Conservation (phyloP, 352 stramenopile genomes). For the Pythium phragmiticola region DNA sequence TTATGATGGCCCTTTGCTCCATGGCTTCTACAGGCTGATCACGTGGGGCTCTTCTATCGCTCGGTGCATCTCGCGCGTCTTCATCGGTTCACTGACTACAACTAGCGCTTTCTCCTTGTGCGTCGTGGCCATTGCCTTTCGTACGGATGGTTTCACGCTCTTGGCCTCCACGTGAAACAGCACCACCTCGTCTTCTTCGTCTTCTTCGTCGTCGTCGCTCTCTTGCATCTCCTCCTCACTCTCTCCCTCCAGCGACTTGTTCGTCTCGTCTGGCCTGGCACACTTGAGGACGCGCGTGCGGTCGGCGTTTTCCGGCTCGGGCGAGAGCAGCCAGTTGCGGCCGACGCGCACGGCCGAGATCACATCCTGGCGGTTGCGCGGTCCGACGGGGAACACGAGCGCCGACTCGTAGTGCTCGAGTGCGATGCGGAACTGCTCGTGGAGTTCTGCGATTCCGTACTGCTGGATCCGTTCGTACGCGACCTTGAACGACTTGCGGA, state of each 20-base stretch:
- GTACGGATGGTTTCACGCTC: background rate
- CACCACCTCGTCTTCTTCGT: constrained; percentile 22
- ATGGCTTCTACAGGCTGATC: constrained; percentile 5
- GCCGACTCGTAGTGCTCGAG: constrained; percentile 62
- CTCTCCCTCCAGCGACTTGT: background rate
- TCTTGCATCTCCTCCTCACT: constrained; percentile 8
- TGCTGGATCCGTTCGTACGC: constrained; percentile 43
- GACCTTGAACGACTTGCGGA: constrained; percentile 35
- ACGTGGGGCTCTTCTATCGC: constrained; percentile 4
- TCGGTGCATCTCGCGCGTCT: background rate
- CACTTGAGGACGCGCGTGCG: constrained; percentile 19
- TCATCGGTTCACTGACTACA: background rate
- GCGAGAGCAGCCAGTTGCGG: constrained; percentile 28
- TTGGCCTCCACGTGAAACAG: constrained; percentile 7
- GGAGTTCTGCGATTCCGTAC: constrained; percentile 39
- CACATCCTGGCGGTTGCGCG: constrained; percentile 18
- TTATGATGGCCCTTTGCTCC: constrained; percentile 7
- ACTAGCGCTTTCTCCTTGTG: background rate
- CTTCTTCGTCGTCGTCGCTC: constrained; percentile 3
- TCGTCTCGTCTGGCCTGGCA: background rate
- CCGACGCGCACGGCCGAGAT: constrained; percentile 19
- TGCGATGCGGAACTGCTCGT: constrained; percentile 50
- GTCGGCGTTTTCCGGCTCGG: constrained; percentile 26
- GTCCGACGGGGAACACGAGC: constrained; percentile 34
- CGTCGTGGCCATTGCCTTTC: background rate